Conservation (phyloP, 208 protist genomes). For the Leptomonas seymouri region DNA sequence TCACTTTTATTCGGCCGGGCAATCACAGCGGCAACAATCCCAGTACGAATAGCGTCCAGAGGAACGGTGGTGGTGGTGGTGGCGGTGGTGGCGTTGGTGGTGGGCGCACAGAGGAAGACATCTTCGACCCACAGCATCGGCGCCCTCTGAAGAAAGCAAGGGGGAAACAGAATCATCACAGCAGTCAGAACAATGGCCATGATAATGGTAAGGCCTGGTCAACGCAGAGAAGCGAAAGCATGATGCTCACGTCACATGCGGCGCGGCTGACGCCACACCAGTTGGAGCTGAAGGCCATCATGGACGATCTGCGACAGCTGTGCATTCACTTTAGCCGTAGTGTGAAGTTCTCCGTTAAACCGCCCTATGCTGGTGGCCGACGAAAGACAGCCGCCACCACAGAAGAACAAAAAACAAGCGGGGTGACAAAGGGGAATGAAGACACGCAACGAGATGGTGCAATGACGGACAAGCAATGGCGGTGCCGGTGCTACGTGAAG, state of each 20-base stretch:
- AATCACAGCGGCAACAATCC: background rate
- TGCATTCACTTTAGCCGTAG: constrained; percentile 76
- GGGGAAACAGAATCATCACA: background rate
- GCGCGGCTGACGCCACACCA: constrained; percentile 57
- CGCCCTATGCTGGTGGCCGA: constrained; percentile 19
- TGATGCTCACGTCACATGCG: background rate
- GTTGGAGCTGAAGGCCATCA: constrained; percentile 69
- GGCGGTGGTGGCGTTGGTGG: background rate
- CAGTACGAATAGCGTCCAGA: background rate
- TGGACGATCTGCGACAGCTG: constrained; percentile 74
- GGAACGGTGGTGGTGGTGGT: background rate
- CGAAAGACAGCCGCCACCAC: background rate
- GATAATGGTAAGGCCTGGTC: background rate
- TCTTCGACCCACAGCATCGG: background rate
- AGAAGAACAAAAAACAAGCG: background rate
- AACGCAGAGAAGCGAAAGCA: background rate
- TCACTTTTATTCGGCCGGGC: constrained; percentile 63
- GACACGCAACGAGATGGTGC: background rate
- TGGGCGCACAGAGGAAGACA: background rate
- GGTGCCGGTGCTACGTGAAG: constrained; percentile 83
- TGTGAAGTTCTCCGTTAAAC: constrained; percentile 86
- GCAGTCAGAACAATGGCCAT: background rate
- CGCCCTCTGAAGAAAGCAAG: background rate
- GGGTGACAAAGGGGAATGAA: background rate
- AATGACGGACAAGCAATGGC: constrained; percentile 36